Base-by-base conservation (phyloP, 1,284 basidiomycete species). In the Cryptococcus deneoformans region DNA sequence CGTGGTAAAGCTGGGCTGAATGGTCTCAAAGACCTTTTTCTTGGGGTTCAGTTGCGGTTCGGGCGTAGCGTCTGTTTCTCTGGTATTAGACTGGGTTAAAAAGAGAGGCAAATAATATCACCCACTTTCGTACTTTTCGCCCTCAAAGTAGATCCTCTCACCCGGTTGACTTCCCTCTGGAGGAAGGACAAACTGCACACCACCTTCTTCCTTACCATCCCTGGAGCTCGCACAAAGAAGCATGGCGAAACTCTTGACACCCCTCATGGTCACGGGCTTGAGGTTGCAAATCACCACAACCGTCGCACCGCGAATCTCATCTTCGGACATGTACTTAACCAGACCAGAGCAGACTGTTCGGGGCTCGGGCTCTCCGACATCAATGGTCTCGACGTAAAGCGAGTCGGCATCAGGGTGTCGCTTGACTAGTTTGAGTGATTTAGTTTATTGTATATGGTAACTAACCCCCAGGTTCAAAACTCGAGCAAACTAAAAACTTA, bases 161-260 rank as follows among this genome's bases (percentile, higher is more conserved):
- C 94, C 94, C 4, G 92, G 89, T 70, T 90, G 86, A 10, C 88
- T 87, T 24, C 86, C 87, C n/a, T 83, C 80, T 34, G 94, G 94
- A 11, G 93, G 92, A 61, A 88, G 84, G 42, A 97, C 86, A 50
- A 96, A 82, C 73, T 98, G 93, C 59, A 98, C 87, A 14, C 90
- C 91, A n/a, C 89, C 91, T 6, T 81, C 87, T 6, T 92, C 90
- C 75, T 92, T 93, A 43, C 92, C 92, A 11, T 90, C 90, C 73
- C 87, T 88, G 11, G 88, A 86, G 1, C 89, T 87, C 43, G 93
- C 93, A 68, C 87, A 90, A 63, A 98, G 86, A 38, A 98, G 88
- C 94, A 98, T 97, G 35, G 91, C 94, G 69, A 89, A 93, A 61
- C 91, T 94, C 80, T 95, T 96, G 64, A 97, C 86, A 5, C 94